Conservation (phyloP, 1,284 basidiomycete genomes). For the Fereydounia khargensis region DNA sequence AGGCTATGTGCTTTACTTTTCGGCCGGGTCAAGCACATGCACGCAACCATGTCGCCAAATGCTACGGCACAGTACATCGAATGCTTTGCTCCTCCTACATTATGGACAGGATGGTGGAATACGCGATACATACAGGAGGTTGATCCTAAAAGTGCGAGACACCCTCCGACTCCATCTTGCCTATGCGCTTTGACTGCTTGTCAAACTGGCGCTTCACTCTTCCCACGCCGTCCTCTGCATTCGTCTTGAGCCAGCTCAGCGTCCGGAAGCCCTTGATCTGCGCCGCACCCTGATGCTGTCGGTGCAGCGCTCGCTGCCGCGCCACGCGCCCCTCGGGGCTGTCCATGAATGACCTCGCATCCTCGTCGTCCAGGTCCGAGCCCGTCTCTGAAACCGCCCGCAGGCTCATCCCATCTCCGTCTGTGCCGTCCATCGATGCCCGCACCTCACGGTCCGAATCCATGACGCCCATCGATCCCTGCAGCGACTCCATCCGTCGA, state of each 20-base stretch:
- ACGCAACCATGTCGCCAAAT: too few relatives aligned
- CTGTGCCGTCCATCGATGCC: conserved; percentile 5
- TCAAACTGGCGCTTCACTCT: conserved; percentile 28
- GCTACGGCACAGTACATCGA: too few relatives aligned
- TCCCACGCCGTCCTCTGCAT: conserved; percentile 34
- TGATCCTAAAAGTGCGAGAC: conserved; percentile 40
- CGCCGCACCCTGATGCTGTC: conserved; percentile 41
- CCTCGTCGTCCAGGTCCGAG: conserved; percentile 16
- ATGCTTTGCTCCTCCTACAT: too few relatives aligned
- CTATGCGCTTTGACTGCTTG: conserved; percentile 29
- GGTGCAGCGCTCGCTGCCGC: conserved; percentile 31
- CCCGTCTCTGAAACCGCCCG: conserved; percentile 25
- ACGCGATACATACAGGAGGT: too few relatives aligned
- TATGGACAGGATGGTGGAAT: too few relatives aligned
- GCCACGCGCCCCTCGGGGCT: conserved; percentile 23
- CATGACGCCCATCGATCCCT: too few relatives aligned
- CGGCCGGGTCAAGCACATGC: too few relatives aligned
- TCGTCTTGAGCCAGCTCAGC: conserved; percentile 44
- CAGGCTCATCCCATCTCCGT: conserved; percentile 13
- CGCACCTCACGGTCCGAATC: conserved; percentile 3
- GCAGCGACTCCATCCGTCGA: too few relatives aligned
- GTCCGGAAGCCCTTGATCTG: conserved; percentile 49
- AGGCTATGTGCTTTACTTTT: too few relatives aligned
- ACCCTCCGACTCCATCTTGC: conserved; percentile 50
- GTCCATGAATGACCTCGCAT: conserved; percentile 14